These are phyloP conservation scores for Volvariella volvacea DNA, from an alignment of 1,284 basidiomycete species.

Conservation along the genomic window DNA sequence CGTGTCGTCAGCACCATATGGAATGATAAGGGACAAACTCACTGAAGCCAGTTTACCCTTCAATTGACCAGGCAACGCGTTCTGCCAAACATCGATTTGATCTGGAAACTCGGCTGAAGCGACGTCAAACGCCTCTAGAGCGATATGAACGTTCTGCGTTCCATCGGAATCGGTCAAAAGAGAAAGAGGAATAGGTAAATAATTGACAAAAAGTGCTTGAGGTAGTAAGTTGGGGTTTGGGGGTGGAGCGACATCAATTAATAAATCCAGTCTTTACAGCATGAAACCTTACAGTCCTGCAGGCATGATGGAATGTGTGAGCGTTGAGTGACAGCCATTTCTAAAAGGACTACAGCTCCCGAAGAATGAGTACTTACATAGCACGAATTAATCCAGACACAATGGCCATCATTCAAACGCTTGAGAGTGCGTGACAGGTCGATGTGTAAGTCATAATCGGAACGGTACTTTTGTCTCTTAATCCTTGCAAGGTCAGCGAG, in stretches of 20 bases:
- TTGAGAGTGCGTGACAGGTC: constrained; percentile 50
- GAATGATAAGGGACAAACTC: constrained; percentile 11
- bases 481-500: constrained; percentile 47
- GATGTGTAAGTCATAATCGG: constrained; percentile 53
- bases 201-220: constrained; percentile 42
- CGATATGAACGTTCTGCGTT: constrained; percentile 45
- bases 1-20: not conserved
- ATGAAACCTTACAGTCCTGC: constrained; percentile 37
- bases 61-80: constrained; percentile 40
- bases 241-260: not conserved
- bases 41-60: constrained; percentile 46
- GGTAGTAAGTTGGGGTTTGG: not conserved
- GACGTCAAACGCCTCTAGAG: constrained; percentile 52
- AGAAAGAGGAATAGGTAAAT: constrained; percentile 46
- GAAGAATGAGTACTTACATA: constrained; percentile 17
- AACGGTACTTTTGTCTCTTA: constrained; percentile 32
- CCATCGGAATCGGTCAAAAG: constrained; percentile 42
- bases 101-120: constrained; percentile 50
- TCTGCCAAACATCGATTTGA: constrained; percentile 49
- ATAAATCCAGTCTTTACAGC: not conserved
- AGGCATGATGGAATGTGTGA: constrained; percentile 26
- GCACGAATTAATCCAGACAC: constrained; percentile 29
- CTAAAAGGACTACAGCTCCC: not conserved
- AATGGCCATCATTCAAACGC: constrained; percentile 46
- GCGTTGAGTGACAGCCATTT: constrained; percentile 18